These are phyloP conservation scores for Diaporthe sp. DNA, from an alignment of 2,329 filamentous ascomycete genomes.

Conservation along the genomic window DNA sequence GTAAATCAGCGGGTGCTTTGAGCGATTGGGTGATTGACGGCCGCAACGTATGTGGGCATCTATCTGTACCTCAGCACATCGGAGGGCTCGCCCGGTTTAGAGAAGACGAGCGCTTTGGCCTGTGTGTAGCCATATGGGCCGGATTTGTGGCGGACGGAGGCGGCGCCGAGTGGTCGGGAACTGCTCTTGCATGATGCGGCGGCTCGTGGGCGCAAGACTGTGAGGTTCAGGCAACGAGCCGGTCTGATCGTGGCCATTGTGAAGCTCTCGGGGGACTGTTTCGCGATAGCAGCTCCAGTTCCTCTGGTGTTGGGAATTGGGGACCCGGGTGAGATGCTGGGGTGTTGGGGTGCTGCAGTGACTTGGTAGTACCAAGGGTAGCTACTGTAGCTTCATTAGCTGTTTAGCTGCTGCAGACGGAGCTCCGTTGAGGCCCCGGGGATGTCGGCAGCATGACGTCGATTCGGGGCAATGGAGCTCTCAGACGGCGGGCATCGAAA, in stretches of 20 bases:
- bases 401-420: neutral
- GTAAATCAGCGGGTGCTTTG: conserved; percentile 14
- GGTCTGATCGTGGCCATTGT: conserved; percentile 40
- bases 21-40: neutral
- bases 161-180: conserved; percentile 42
- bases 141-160: conserved; percentile 63
- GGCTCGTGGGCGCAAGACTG: conserved; percentile 32
- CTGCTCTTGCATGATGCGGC: conserved; percentile 12
- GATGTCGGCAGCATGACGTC: conserved; percentile 37
- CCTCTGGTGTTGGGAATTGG: conserved; percentile 10
- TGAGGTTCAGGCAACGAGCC: conserved; percentile 39
- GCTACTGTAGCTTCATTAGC: neutral
- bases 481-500: neutral
- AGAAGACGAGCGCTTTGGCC: conserved; percentile 85
- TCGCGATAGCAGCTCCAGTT: neutral
- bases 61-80: conserved; percentile 74
- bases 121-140: conserved; percentile 86
- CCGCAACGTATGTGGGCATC: neutral
- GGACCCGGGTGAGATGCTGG: conserved; percentile 6
- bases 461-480: conserved; percentile 19
- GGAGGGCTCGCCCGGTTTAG: conserved; percentile 80
- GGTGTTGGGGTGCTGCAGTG: neutral
- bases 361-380: neutral
- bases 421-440: conserved; percentile 18
- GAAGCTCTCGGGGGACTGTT: conserved; percentile 15